Evolutionary conservation across 2,329 filamentous ascomycete genomes (phyloP), one percentile per base, ranked within the genome.

Genomic region (Fusarium protoensiforme): DNA sequence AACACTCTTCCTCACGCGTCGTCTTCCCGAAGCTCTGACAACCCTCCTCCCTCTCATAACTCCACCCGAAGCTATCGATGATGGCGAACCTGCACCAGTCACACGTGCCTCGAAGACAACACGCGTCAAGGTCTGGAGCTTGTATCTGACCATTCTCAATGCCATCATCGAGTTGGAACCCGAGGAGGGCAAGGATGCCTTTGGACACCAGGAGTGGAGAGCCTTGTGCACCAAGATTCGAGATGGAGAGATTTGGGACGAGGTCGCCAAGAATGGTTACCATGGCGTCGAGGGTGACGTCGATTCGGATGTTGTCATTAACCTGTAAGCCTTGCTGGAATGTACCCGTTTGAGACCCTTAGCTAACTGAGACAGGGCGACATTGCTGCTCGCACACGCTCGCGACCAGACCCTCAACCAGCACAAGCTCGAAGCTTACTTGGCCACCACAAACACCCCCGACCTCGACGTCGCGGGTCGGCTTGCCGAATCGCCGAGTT

Each of bases 91-190:
- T 31, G 92, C 94, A 31, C 94, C 95, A 6, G 91, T 98, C 61
- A 92, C 94, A 62, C 90, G 88, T 72, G 94, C 94, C 61, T 95
- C 93, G 46, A 91, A 93, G 74, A 93, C 92, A 35, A 96, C 94
- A 65, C 88, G 95, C 74, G 93, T 98, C 82, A 99, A 98, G 83
- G 93, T 98, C 72, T 99, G 96, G 96, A 98, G 95, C 82, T 88
- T 99, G 78, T 99, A 98, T 81, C 89, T 98, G 74, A 98, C 95
- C 20, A 92, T 98, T 59, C 87, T 98, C 71, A 98, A 98, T 84
- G 93, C 94, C 41, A 93, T 98, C 72, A 87, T 97, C 38, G 96
- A 98, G 79, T 87, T 98, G 79, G 94, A 95, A 64, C 88, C 93
- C 2, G 94, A 98, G 75, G 95, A 98, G 82, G 96, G 96, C 58